Conservation (phyloP, 2,329 filamentous ascomycete genomes). For the Elsinoe arachidis region DNA sequence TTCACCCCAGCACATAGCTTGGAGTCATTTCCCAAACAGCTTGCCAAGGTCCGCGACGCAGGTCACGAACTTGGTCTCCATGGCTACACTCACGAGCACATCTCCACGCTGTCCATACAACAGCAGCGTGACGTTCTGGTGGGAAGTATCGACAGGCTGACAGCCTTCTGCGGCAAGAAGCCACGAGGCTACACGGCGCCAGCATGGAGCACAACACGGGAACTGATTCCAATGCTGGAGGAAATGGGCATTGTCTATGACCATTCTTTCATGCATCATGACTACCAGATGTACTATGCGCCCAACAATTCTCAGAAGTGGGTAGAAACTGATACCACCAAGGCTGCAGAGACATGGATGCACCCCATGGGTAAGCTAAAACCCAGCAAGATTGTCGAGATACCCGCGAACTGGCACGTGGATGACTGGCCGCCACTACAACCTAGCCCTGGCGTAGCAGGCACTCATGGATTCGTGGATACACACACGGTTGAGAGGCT, state of each 20-base stretch:
- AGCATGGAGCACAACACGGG: constrained; percentile 32
- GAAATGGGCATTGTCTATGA: constrained; percentile 38
- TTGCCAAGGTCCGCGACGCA: constrained; percentile 36
- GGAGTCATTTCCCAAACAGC: constrained; percentile 41
- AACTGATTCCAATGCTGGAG: constrained; percentile 34
- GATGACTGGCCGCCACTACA: constrained; percentile 42
- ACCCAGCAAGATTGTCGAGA: constrained; percentile 33
- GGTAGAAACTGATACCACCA: constrained; percentile 26
- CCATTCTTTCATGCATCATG: constrained; percentile 43
- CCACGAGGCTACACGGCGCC: constrained; percentile 39
- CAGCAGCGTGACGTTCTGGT: constrained; percentile 33
- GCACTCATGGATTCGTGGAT: constrained; percentile 36
- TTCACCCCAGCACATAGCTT: constrained; percentile 37
- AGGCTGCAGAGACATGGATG: constrained; percentile 32
- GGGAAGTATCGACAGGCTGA: constrained; percentile 33
- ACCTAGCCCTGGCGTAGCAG: constrained; percentile 23
- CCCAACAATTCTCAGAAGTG: constrained; percentile 22
- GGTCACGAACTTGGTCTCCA: constrained; percentile 37
- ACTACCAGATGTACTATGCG: constrained; percentile 32
- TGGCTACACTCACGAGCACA: constrained; percentile 35
- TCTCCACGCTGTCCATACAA: constrained; percentile 20
- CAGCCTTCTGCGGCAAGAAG: constrained; percentile 31
- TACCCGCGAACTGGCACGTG: constrained; percentile 40
- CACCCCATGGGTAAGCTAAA: constrained; percentile 28
- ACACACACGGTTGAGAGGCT: constrained; percentile 33